These are phyloP conservation scores for Venturia carpophila DNA, from an alignment of 2,329 filamentous ascomycete species.

Conservation along the genomic window DNA sequence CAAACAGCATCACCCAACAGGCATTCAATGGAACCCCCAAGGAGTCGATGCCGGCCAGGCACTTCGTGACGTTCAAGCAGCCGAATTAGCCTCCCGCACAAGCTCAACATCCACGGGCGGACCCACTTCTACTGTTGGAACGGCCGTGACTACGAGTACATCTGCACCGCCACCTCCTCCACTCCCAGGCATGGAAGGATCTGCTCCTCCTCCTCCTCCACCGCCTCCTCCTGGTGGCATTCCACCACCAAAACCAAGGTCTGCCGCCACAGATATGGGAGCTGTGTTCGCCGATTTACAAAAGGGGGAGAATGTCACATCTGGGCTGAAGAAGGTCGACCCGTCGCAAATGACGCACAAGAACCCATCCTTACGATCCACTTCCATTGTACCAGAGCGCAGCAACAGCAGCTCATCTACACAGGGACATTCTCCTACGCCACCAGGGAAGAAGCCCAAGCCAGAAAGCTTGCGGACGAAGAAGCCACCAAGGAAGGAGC, in stretches of 20 bases:
- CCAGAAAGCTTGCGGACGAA: slow-evolving; percentile 43
- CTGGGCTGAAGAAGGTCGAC: slow-evolving; percentile 86
- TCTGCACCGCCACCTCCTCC: slow-evolving; percentile 43
- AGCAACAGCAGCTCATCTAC: slow-evolving; percentile 45
- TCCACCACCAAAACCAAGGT: slow-evolving; percentile 45
- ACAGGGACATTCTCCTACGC: slow-evolving; percentile 76
- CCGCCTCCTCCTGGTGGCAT: slow-evolving; percentile 61
- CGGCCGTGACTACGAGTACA: neutral
- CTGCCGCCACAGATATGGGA: slow-evolving; percentile 54
- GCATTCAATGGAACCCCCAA: slow-evolving; percentile 81
- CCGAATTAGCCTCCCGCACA: slow-evolving; percentile 30
- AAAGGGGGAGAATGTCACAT: slow-evolving; percentile 79
- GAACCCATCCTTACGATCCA: slow-evolving; percentile 76
- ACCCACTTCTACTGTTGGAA: slow-evolving; percentile 26
- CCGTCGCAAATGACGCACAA: slow-evolving; percentile 97
- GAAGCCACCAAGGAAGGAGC: slow-evolving; percentile 41
- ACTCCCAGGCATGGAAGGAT: slow-evolving; percentile 46
- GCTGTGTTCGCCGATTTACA: slow-evolving; percentile 92
- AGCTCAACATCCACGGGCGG: slow-evolving; percentile 25
- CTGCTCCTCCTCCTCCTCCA: slow-evolving; percentile 56
- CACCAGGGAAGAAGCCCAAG: slow-evolving; percentile 56
- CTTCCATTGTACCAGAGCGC: slow-evolving; percentile 58
- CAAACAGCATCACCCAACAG: slow-evolving; percentile 71
- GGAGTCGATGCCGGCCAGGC: slow-evolving; percentile 64
- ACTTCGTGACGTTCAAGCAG: slow-evolving; percentile 49